phyloP scores from a whole-genome alignment of 179 eudicot species.

The Pouteria campechiana region DNA sequence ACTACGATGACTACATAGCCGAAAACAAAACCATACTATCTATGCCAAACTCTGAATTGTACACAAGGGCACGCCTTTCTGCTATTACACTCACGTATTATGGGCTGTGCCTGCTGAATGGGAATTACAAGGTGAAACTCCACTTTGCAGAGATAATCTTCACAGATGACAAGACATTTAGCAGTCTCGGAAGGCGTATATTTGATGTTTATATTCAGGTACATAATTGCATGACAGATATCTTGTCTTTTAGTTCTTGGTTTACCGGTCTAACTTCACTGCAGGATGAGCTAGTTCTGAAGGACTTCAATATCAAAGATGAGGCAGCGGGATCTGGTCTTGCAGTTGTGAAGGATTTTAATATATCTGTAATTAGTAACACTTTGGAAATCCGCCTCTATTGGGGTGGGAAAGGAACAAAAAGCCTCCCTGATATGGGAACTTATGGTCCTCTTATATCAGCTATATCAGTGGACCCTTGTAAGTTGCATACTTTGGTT shows the following conservation, averaged over 20 bases:
- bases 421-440: conserved; percentile 12
- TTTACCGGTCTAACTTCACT: too few relatives aligned
- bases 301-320: conserved; percentile 29
- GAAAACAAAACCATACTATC: conserved; percentile 13
- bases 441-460: conserved; percentile 37
- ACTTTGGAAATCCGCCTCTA: conserved; percentile 24
- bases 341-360: conserved; percentile 4
- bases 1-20: conserved; percentile 32
- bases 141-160: conserved; percentile 32
- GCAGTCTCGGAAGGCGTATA: conserved; percentile 24
- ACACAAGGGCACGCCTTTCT: conserved; percentile 44
- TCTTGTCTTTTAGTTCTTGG: too few relatives aligned
- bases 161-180: conserved; percentile 18
- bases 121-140: conserved; percentile 24
- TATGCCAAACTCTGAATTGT: conserved; percentile 20
- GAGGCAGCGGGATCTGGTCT: conserved; percentile 27
- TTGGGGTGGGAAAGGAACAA: conserved; percentile 43
- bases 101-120: conserved; percentile 32
- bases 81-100: conserved; percentile 49
- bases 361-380: conserved; percentile 9
- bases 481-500: conserved; percentile 4
- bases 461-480: conserved; percentile 32
- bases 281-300: conserved; percentile 15
- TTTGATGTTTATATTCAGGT: conserved; percentile 43
- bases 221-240: too few relatives aligned